These are phyloP conservation scores for Macaranga tanarius DNA, from an alignment of 441 rosid genomes.

Conservation along the genomic window DNA sequence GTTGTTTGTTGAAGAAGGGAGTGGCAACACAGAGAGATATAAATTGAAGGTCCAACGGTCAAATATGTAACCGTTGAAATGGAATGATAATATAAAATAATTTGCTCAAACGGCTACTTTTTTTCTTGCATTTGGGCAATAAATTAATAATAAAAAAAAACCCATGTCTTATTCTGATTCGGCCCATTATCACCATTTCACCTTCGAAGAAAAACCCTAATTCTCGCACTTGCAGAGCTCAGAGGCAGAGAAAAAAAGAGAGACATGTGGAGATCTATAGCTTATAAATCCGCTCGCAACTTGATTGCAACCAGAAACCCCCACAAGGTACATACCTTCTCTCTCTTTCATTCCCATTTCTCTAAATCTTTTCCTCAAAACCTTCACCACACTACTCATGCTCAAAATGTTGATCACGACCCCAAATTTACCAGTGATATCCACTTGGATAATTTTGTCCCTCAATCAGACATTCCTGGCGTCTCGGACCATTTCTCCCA, in stretches of 20 bases:
- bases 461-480: not conserved
- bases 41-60: slow-evolving; percentile 4
- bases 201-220: too few relatives aligned
- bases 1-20: too few relatives aligned
- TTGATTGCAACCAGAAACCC: slow-evolving; percentile 25
- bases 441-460: slow-evolving; percentile 9
- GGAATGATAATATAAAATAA: too few relatives aligned
- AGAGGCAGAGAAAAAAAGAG: too few relatives aligned
- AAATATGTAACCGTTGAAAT: not conserved
- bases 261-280: slow-evolving; percentile 60
- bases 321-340: slow-evolving; percentile 29
- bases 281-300: slow-evolving; percentile 36
- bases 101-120: too few relatives aligned
- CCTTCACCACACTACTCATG: slow-evolving; percentile 31
- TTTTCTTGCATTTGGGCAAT: too few relatives aligned
- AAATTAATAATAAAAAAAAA: too few relatives aligned
- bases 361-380: slow-evolving; percentile 18
- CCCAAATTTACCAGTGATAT: slow-evolving; percentile 17
- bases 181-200: too few relatives aligned
- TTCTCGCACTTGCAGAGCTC: too few relatives aligned
- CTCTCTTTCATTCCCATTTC: slow-evolving; percentile 25
- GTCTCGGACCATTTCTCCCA: not conserved
- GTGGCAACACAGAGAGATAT: too few relatives aligned
- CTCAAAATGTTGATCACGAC: slow-evolving; percentile 26
- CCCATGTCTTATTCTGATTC: too few relatives aligned